Base-by-base conservation (phyloP, 2,329 filamentous ascomycete species). In the Aureobasidium lini region DNA sequence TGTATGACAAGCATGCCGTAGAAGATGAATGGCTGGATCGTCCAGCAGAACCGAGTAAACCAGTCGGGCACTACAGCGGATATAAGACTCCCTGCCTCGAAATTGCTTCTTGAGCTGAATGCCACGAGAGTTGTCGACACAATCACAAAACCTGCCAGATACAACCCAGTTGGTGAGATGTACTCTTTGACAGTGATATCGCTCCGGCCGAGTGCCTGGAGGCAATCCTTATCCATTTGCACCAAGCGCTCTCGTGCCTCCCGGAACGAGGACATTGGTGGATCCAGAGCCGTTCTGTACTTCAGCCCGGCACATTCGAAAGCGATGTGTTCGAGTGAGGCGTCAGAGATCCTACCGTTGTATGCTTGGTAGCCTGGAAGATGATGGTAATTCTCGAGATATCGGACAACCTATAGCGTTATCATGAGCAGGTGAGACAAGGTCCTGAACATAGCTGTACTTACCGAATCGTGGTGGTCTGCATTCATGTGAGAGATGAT, bases 401-500 rank as follows among this genome's bases (percentile, higher is more conserved):
- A 95, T 69, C 87, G 81, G 60, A 82, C 76, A 52, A 96, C 68
- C 77, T 79, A 18, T n/a, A 6, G 6, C 9, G 3, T 32, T 43
- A 36, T 13, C 6, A 28, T 56, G 5, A 54, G 13, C 7, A 11
- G 5, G 18, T 13, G 43, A 23, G 15, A 54, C 9, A 23, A 11
- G 18, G 16, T 34, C 10, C 11, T 10, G 4, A 11, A 13, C 29
- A 4, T 6, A 11, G 3, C 11, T 28, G 23, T 9, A 43, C 69
- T 23, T 70, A 78, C 84, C 60, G 90, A 89, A 66, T 84, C 81
- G 54, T 80, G 77, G 75, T 96, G 93, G 72, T 93, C 88, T 44
- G 78, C 77, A 76, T 96, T 96, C 89, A 96, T 94, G 77, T 96
- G 92, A 36, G 79, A 79, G 69, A 93, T 82, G 71, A 90, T 86